Evolutionary conservation across 169 alveolate genomes (phyloP).

Genomic region (Plasmodium chabaudi): DNA sequence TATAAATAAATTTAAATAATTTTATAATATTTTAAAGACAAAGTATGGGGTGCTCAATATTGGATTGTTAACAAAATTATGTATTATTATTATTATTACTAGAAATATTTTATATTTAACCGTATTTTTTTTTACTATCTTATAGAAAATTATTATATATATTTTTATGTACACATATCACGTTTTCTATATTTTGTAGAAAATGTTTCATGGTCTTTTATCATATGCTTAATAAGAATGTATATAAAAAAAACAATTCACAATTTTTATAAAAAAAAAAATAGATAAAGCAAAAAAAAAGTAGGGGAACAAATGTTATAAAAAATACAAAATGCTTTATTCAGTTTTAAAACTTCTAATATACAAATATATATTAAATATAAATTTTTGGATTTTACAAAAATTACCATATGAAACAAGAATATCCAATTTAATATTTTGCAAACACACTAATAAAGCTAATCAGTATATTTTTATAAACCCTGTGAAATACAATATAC

Average conservation of each 20-base stretch:
- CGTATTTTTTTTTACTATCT: no score
- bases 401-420: conserved; percentile 12
- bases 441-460: conserved; percentile 10
- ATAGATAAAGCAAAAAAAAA: neutral
- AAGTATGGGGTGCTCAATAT: no score
- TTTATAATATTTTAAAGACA: no score
- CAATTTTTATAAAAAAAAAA: neutral
- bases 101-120: no score
- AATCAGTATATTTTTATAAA: conserved; percentile 3
- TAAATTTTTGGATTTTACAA: conserved; percentile 5
- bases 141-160: no score
- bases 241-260: neutral
- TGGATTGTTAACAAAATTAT: no score
- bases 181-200: no score
- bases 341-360: conserved; percentile 12
- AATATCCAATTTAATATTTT: conserved; percentile 34
- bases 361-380: conserved; percentile 27
- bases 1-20: no score
- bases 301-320: neutral
- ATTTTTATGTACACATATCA: no score
- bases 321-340: conserved; percentile 15
- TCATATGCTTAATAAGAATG: no score
- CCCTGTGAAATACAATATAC: neutral
- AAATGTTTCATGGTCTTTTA: no score
- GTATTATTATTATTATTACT: no score